Evolutionary conservation across 352 stramenopile species (phyloP).

Genomic region (Phytophthora podocarpi): DNA sequence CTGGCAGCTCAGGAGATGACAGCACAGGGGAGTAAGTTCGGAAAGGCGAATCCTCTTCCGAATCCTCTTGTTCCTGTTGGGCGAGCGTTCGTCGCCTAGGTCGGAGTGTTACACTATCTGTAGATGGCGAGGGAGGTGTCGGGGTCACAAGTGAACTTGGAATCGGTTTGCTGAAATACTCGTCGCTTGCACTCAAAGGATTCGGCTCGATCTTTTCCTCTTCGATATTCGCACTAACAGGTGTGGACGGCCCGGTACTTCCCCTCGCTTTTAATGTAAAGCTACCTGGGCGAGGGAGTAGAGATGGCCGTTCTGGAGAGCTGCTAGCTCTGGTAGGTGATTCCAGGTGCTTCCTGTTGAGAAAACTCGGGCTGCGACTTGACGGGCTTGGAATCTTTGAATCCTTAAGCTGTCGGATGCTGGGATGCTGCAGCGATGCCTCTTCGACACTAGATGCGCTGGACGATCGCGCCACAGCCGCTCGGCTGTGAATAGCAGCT

Average conservation of each 20-base stretch:
- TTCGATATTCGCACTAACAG: constrained; percentile 2
- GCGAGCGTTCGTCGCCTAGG: constrained; percentile 16
- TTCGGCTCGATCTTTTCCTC: constrained; percentile 19
- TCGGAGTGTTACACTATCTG: constrained; percentile 44
- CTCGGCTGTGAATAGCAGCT: not conserved
- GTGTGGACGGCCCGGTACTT: constrained; percentile 21
- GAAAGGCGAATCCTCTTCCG: constrained; percentile 2
- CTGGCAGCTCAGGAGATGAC: not conserved
- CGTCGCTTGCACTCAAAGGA: constrained; percentile 32
- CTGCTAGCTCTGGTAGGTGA: constrained; percentile 8
- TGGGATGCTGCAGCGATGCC: constrained; percentile 2
- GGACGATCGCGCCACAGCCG: not conserved
- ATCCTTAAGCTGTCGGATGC: constrained; percentile 20
- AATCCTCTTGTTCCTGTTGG: constrained; percentile 17
- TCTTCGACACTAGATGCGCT: constrained; percentile 14
- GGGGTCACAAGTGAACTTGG: constrained; percentile 30
- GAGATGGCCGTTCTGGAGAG: constrained; percentile 10
- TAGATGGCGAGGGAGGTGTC: constrained; percentile 27
- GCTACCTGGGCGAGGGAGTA: constrained; percentile 21
- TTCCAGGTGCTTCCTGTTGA: constrained; percentile 7
- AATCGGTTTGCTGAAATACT: constrained; percentile 48
- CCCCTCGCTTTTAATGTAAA: constrained; percentile 20
- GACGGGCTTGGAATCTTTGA: constrained; percentile 20
- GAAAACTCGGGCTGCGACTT: constrained; percentile 13
- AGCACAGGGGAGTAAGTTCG: not conserved